These are phyloP conservation scores for Yarrowia yakushimensis DNA, from an alignment of 805 yeast species.

Conservation along the genomic window DNA sequence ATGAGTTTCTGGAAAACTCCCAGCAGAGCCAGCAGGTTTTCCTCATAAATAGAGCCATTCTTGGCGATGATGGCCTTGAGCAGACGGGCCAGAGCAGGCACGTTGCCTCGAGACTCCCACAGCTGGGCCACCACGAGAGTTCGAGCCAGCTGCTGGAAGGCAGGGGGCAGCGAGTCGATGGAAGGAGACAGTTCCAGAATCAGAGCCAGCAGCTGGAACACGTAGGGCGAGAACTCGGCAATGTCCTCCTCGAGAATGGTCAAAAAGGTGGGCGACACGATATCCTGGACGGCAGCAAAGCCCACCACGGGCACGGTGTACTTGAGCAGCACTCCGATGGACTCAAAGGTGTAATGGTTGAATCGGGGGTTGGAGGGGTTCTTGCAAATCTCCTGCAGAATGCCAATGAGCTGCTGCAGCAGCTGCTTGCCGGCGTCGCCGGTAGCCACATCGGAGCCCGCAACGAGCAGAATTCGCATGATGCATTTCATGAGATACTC, in stretches of 20 bases:
- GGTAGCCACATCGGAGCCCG: slow-evolving; percentile 33
- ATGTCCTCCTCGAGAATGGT: slow-evolving; percentile 72
- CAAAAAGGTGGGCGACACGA: slow-evolving; percentile 65
- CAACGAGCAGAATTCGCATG: slow-evolving; percentile 77
- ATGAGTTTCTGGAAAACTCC: slow-evolving; percentile 96
- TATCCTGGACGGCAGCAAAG: slow-evolving; percentile 43
- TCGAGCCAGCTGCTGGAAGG: slow-evolving; percentile 62
- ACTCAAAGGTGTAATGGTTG: slow-evolving; percentile 85
- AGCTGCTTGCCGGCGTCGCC: slow-evolving; percentile 46
- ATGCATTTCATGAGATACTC: slow-evolving; percentile 87
- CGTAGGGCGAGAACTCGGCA: slow-evolving; percentile 91
- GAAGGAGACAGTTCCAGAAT: slow-evolving; percentile 55
- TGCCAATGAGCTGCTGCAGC: slow-evolving; percentile 64
- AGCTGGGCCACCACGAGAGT: slow-evolving; percentile 86
- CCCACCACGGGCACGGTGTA: slow-evolving; percentile 42
- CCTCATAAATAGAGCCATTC: slow-evolving; percentile 39
- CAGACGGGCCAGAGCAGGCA: slow-evolving; percentile 86
- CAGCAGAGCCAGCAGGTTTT: slow-evolving; percentile 64
- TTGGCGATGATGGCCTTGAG: slow-evolving; percentile 61
- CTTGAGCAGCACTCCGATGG: slow-evolving; percentile 72
- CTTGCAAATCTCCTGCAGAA: slow-evolving; percentile 66
- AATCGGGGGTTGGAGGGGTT: slow-evolving; percentile 96
- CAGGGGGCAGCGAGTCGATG: slow-evolving; percentile 56
- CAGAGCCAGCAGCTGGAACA: slow-evolving; percentile 83
- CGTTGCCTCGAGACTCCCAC: slow-evolving; percentile 91